phyloP scores from a whole-genome alignment of 2,329 filamentous ascomycete genomes.

The Chaetoscypha palmicola region DNA sequence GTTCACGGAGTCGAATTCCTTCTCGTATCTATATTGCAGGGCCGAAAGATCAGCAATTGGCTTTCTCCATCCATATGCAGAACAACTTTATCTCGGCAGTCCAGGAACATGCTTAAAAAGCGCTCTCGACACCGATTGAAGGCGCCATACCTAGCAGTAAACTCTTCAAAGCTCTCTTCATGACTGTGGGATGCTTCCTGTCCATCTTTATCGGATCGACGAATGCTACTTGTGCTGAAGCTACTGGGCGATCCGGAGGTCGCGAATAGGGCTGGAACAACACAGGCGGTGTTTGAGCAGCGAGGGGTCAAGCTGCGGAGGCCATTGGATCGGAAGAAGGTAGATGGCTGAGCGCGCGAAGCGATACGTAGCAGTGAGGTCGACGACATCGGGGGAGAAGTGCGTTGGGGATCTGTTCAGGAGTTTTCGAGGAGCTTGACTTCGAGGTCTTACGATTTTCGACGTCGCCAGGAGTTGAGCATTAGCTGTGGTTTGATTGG shows the following conservation, averaged over 20 bases:
- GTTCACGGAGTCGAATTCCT: conserved; percentile 95
- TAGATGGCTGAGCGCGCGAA: conserved; percentile 53
- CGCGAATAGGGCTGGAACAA: conserved; percentile 43
- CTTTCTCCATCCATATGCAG: conserved; percentile 17
- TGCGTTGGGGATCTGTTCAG: conserved; percentile 14
- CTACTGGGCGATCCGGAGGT: conserved; percentile 42
- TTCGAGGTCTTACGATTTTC: conserved; percentile 9
- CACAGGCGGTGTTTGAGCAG: conserved; percentile 46
- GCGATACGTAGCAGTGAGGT: conserved; percentile 63
- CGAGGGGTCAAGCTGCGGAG: conserved; percentile 50
- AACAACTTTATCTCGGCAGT: conserved; percentile 15
- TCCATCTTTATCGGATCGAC: conserved; percentile 47
- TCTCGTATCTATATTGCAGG: conserved; percentile 72
- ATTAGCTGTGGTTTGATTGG: conserved; percentile 3
- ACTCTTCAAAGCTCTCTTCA: conserved; percentile 99
- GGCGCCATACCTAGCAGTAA: conserved; percentile 76
- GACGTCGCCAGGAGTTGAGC: conserved; percentile 2
- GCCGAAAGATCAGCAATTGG: conserved; percentile 35
- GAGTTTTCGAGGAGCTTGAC: background rate
- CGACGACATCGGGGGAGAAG: conserved; percentile 52
- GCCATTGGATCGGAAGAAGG: conserved; percentile 58
- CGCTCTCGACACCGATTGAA: conserved; percentile 16
- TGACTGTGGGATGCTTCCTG: conserved; percentile 52
- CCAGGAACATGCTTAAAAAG: conserved; percentile 20
- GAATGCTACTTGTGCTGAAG: conserved; percentile 54